Percentiles rank a stretch among this genome's conserved stretches.
Conservation (phyloP, 768 basidiomycete species). For the Suillus bovinus region DNA sequence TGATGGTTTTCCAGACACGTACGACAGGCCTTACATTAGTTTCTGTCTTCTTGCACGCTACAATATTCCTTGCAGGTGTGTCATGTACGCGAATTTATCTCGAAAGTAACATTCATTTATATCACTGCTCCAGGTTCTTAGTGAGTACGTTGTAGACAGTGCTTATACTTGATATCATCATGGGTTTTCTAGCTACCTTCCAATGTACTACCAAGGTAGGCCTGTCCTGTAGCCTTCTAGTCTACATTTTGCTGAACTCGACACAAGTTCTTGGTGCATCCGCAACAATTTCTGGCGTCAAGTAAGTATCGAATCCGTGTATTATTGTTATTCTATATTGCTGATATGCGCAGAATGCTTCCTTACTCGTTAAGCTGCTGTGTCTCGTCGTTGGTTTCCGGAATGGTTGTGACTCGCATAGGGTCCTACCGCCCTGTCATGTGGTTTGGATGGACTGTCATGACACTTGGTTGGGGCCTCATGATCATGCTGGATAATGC, state of each 20-base stretch:
- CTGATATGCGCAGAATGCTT: constrained; percentile 31
- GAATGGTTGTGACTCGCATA: constrained; percentile 25
- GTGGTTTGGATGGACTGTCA: constrained; percentile 30
- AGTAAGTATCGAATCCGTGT: constrained; percentile 17
- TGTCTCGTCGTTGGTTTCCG: constrained; percentile 20
- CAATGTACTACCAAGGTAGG: constrained; percentile 41
- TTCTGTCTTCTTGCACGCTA: constrained; percentile 34
- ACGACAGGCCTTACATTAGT: constrained; percentile 37
- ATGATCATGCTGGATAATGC: constrained; percentile 37
- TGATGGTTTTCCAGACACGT: constrained; percentile 29
- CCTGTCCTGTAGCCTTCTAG: not conserved
- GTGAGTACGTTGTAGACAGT: constrained; percentile 15
- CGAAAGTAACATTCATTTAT: not conserved
- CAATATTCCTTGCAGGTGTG: constrained; percentile 35
- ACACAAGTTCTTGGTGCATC: constrained; percentile 36
- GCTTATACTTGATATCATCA: constrained; percentile 8
- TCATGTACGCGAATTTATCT: not conserved
- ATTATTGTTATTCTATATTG: not conserved
- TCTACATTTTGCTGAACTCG: not conserved
- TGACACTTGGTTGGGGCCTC: constrained; percentile 37
- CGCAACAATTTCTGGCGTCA: constrained; percentile 34
- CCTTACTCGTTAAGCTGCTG: constrained; percentile 33
- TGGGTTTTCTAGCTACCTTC: constrained; percentile 31
- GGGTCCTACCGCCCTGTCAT: constrained; percentile 34
- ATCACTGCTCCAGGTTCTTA: constrained; percentile 23